These are phyloP conservation scores for Xanthoceras sorbifolium DNA, from an alignment of 345 rosid genomes.

Conservation along the genomic window DNA sequence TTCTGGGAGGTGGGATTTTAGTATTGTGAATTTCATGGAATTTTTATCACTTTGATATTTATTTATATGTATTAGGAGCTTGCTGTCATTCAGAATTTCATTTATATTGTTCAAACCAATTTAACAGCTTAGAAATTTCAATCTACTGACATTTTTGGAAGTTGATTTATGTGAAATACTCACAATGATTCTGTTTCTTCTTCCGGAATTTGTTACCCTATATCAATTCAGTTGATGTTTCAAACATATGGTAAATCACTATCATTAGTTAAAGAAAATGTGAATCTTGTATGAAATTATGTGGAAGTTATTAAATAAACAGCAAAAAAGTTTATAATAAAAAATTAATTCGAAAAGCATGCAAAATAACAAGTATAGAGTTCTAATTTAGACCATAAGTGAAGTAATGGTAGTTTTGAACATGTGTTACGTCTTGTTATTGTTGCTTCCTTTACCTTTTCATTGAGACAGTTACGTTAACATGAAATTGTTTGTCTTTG, in stretches of 20 bases:
- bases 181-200: neutral
- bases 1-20: conserved; percentile 11
- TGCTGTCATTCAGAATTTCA: neutral
- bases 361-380: neutral
- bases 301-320: neutral
- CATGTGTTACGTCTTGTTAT: neutral
- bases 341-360: neutral
- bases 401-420: neutral
- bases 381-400: no score
- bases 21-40: neutral
- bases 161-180: neutral
- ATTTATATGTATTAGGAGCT: neutral
- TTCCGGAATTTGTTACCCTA: neutral
- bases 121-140: neutral
- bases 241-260: neutral
- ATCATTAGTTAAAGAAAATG: neutral
- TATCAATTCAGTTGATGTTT: neutral
- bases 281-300: neutral
- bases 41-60: neutral
- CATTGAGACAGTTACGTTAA: neutral
- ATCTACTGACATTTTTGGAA: neutral
- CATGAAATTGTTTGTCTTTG: neutral
- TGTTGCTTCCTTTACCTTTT: neutral
- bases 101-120: neutral
- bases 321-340: neutral